Evolutionary conservation across 768 basidiomycete genomes (phyloP), one percentile per base, ranked within the genome.

Genomic region (Tulasnella sp.): DNA sequence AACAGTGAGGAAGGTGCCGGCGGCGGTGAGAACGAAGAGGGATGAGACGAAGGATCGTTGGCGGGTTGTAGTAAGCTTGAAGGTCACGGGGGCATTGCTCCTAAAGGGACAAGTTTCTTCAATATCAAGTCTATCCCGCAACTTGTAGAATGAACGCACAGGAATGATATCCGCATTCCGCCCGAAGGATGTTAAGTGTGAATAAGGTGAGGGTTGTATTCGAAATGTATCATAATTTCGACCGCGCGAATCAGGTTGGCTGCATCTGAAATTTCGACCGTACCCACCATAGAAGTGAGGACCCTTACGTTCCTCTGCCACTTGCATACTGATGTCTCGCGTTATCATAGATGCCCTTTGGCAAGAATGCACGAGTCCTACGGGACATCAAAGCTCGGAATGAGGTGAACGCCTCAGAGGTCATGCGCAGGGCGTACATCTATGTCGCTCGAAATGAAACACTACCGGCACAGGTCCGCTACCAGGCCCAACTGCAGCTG

Each of bases 401-500:
- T 43, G 53, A 42, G 61, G 85, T 90, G 61, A 73, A 75, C 61
- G 79, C 79, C 47, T 83, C 84, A 69, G 95, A 98, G 70, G 76
- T 95, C 49, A 76, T 84, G 27, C 84, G 94, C 19, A 78, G 90
- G 47, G 94, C 95, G 0, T 94, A 95, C 71, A 82, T 97, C 51
- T 92, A 84, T 72, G 87, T 97, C 65, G 92, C 94, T 23, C 81
- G 95, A 61, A 97, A 98, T 73, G 83, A 88, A 69, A 81, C 85
- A 1, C 74, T 97, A n/a, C 84, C 92, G 15, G 77, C 89, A 2
- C 84, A 88, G 68, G 80, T 97, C 49, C 87, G 95, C 58, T 88
- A 93, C 70, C 88, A 93, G 65, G 95, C 95, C 15, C 93, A 96
- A 71, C 74, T 98, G 62, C 92, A 96, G 68, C 77, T 96, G 51